Percentiles rank a stretch among this genome's conserved stretches.
phyloP scores from a whole-genome alignment of 2,329 filamentous ascomycete genomes.

The Fusarium sp. region DNA sequence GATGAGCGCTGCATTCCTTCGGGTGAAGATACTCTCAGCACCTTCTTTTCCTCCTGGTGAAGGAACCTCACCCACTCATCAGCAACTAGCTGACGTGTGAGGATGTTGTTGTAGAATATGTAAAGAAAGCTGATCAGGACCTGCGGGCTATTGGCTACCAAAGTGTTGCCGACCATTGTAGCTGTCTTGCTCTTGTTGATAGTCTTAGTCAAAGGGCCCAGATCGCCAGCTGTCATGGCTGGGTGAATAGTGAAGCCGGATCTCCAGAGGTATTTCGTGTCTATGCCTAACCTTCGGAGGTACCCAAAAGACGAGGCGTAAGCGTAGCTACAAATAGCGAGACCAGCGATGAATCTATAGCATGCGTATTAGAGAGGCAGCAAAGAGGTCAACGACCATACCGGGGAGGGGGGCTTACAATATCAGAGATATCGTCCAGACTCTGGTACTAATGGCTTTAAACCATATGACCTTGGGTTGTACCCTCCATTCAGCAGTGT shows the following conservation, averaged over 20 bases:
- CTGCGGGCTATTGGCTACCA: not conserved
- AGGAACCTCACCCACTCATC: conserved; percentile 4
- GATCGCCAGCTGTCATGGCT: not conserved
- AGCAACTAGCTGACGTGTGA: conserved; percentile 1
- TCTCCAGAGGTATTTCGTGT: not conserved
- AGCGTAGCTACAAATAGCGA: not conserved
- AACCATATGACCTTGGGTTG: too few species aligned
- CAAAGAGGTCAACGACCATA: not conserved
- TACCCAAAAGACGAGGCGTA: not conserved
- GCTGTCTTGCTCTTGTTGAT: not conserved
- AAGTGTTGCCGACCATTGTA: not conserved
- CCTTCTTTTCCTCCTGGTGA: too few species aligned
- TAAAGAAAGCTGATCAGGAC: not conserved
- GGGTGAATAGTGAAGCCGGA: not conserved
- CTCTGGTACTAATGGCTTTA: too few species aligned
- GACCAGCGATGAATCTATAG: not conserved
- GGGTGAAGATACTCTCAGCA: too few species aligned
- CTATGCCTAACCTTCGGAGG: not conserved
- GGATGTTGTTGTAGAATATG: conserved; percentile 1
- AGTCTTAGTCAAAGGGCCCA: not conserved
- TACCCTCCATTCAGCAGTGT: too few species aligned
- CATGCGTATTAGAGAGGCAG: not conserved
- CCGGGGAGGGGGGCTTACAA: too few species aligned
- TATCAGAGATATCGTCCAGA: too few species aligned
- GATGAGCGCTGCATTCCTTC: too few species aligned